These are phyloP conservation scores for Saccharomycopsis sp. DNA, from an alignment of 805 yeast species.

Conservation along the genomic window DNA sequence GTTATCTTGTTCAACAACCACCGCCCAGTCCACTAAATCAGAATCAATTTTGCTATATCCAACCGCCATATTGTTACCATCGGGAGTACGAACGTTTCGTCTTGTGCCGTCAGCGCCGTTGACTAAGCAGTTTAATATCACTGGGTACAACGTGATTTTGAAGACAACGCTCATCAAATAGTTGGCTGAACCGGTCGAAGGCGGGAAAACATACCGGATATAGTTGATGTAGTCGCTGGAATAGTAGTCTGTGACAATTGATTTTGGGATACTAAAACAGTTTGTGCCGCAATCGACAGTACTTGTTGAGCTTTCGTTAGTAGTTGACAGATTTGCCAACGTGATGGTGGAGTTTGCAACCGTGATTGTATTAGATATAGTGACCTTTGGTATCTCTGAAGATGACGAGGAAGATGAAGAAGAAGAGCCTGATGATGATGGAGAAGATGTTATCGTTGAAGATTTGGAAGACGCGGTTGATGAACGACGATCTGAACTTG, in stretches of 20 bases:
- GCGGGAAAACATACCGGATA: conserved; percentile 33
- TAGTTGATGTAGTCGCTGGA: conserved; percentile 14
- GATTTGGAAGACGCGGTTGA: background rate
- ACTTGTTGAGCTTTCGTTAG: conserved; percentile 3
- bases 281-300: background rate
- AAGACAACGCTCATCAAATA: conserved; percentile 16
- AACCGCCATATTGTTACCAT: conserved; percentile 38
- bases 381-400: background rate
- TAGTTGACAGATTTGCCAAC: conserved; percentile 1
- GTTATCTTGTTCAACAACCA: conserved; percentile 57
- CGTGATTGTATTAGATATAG: conserved; percentile 4
- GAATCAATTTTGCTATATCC: conserved; percentile 37
- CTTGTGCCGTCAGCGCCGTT: conserved; percentile 34
- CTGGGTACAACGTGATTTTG: conserved; percentile 23
- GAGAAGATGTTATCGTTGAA: background rate
- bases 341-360: conserved; percentile 4
- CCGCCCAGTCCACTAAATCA: conserved; percentile 53
- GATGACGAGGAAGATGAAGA: conserved; percentile 6
- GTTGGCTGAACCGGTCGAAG: conserved; percentile 23
- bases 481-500: no score
- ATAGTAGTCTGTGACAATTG: conserved; percentile 14
- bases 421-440: background rate
- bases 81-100: conserved; percentile 31
- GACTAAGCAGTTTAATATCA: conserved; percentile 29
- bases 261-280: conserved; percentile 7